These are phyloP conservation scores for Prunella vulgaris DNA, from an alignment of 257 asterid species.

Conservation along the genomic window DNA sequence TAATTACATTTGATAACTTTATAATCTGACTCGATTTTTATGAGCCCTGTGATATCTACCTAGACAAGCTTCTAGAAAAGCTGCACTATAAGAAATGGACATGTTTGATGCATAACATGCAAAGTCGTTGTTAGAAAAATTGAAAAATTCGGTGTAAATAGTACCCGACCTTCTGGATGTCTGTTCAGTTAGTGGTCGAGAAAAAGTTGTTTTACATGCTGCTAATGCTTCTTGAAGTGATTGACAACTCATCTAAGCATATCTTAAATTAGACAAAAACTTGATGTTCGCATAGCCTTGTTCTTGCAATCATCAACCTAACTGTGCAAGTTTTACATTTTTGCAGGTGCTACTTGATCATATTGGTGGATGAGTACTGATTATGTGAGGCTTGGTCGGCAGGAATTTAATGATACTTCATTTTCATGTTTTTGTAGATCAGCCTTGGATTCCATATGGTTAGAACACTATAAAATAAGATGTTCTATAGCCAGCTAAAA, in stretches of 20 bases:
- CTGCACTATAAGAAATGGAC: not conserved
- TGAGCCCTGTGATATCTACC: not conserved
- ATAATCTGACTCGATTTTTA: not conserved
- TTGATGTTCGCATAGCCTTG: conserved; percentile 9
- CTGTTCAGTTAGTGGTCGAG: conserved; percentile 22
- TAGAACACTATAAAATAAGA: not conserved
- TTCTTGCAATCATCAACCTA: not conserved
- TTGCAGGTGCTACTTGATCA: conserved; percentile 77
- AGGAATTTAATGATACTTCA: conserved; percentile 12
- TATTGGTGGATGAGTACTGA: conserved; percentile 24
- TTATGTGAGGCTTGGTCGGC: conserved; percentile 21
- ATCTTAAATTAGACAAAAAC: not conserved
- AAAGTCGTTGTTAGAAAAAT: not conserved
- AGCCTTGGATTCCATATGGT: not conserved
- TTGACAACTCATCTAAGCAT: conserved; percentile 19
- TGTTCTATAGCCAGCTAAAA: not conserved
- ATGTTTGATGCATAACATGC: conserved; percentile 16
- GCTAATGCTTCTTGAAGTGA: conserved; percentile 26
- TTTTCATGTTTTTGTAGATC: conserved; percentile 23
- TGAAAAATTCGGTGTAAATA: not conserved
- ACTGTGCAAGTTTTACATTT: conserved; percentile 9
- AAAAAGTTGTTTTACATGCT: conserved; percentile 5
- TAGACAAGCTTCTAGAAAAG: not conserved
- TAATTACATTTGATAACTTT: too few species aligned
- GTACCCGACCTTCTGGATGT: conserved; percentile 16